Evolutionary conservation across 2,329 filamentous ascomycete species (phyloP).

Genomic region (Emmonsiellopsis sp.): DNA sequence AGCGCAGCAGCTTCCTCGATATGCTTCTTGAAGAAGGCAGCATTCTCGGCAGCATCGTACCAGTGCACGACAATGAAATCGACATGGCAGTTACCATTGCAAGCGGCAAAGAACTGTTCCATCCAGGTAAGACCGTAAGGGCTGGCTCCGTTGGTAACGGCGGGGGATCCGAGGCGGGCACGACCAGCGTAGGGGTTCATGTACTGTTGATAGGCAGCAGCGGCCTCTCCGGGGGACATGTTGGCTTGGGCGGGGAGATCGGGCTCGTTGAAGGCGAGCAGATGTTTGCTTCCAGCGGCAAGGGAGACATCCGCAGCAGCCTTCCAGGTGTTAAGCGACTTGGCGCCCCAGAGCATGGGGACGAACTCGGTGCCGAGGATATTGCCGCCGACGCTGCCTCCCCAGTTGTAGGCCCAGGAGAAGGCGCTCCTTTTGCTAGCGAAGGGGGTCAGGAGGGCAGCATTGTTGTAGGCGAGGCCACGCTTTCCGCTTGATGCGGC

Average conservation of each 20-base stretch:
- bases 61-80: constrained; percentile 38
- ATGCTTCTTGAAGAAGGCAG: constrained; percentile 30
- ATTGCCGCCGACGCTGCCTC: constrained; percentile 19
- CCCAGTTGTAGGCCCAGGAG: constrained; percentile 42
- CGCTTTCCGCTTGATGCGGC: constrained; percentile 16
- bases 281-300: constrained; percentile 25
- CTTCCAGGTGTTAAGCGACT: constrained; percentile 28
- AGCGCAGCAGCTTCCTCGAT: constrained; percentile 27
- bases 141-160: constrained; percentile 30
- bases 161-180: constrained; percentile 35
- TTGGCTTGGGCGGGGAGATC: constrained; percentile 31
- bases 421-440: constrained; percentile 16
- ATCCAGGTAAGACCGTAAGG: constrained; percentile 33
- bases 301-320: constrained; percentile 26
- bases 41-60: constrained; percentile 26
- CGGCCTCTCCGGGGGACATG: constrained; percentile 31
- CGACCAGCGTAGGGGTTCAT: constrained; percentile 29
- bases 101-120: constrained; percentile 29
- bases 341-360: constrained; percentile 37
- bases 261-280: constrained; percentile 41
- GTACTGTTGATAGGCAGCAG: constrained; percentile 26
- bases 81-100: constrained; percentile 29
- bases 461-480: constrained; percentile 34
- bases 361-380: constrained; percentile 32
- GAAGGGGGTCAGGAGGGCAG: constrained; percentile 25